These are phyloP conservation scores for Podaxis sp. DNA, from an alignment of 768 basidiomycete species.

Conservation along the genomic window DNA sequence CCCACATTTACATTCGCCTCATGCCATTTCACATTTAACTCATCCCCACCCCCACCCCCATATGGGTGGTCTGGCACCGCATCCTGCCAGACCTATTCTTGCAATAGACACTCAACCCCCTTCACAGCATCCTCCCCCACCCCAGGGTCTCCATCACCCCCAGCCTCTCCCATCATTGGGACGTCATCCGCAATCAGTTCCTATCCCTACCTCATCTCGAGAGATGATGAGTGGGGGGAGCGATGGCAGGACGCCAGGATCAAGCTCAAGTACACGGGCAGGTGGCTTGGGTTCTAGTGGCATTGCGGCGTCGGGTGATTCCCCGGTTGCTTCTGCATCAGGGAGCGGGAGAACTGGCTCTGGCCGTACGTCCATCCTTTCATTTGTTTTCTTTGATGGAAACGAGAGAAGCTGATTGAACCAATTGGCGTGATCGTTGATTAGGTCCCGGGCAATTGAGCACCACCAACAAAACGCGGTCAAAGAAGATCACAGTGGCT, in stretches of 20 bases:
- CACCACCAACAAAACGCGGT: slow-evolving; percentile 57
- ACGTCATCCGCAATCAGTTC: slow-evolving; percentile 1
- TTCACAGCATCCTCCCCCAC: slow-evolving; percentile 24
- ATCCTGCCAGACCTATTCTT: slow-evolving; percentile 31
- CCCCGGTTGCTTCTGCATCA: slow-evolving; percentile 13
- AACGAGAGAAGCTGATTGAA: slow-evolving; percentile 5
- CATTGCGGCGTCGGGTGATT: slow-evolving; percentile 13
- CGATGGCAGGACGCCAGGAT: slow-evolving; percentile 11
- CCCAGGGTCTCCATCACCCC: slow-evolving; percentile 12
- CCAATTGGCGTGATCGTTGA: background rate
- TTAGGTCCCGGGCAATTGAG: slow-evolving; percentile 9
- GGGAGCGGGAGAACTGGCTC: slow-evolving; percentile 13
- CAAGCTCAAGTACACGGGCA: slow-evolving; percentile 7
- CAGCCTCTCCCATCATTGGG: slow-evolving; percentile 6
- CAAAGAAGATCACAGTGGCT: slow-evolving; percentile 86
- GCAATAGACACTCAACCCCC: slow-evolving; percentile 32
- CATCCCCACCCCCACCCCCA: slow-evolving; percentile 33
- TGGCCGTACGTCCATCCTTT: slow-evolving; percentile 11
- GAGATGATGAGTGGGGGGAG: slow-evolving; percentile 3
- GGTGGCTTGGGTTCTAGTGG: slow-evolving; percentile 10
- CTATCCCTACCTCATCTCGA: slow-evolving; percentile 10
- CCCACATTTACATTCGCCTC: slow-evolving; percentile 40
- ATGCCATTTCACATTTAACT: slow-evolving; percentile 51
- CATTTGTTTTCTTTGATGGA: slow-evolving; percentile 9
- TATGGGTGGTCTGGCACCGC: slow-evolving; percentile 18